phyloP scores from a whole-genome alignment of 495 filamentous ascomycete genomes.

The Aspergillus olivimuriae region DNA sequence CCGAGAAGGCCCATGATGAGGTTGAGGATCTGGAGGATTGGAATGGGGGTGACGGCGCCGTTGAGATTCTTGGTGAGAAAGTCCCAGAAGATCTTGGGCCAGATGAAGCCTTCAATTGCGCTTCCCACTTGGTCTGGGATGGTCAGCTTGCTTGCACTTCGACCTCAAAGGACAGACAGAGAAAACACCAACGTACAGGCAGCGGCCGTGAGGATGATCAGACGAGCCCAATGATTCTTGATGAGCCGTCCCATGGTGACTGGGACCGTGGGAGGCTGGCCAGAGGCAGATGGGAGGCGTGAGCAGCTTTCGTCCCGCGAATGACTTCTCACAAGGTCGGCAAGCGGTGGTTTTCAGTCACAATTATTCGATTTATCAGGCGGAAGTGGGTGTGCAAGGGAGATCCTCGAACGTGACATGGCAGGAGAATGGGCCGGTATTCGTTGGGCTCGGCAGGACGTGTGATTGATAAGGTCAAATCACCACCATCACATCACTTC shows the following conservation, averaged over 20 bases:
- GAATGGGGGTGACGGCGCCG: conserved; percentile 74
- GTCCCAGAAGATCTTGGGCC: conserved; percentile 99
- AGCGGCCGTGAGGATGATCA: conserved; percentile 82
- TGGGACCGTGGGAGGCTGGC: background rate
- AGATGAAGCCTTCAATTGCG: conserved; percentile 84
- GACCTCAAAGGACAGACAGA: background rate
- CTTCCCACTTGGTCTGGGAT: conserved; percentile 75
- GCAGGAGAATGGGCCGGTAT: conserved; percentile 4
- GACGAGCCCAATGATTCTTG: conserved; percentile 97
- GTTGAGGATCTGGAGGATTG: conserved; percentile 90
- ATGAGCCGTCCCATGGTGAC: conserved; percentile 87
- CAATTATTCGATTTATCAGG: conserved; percentile 6
- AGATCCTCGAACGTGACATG: conserved; percentile 10
- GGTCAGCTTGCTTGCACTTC: conserved; percentile 23
- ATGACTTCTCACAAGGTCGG: no score
- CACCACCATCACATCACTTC: background rate
- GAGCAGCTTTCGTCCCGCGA: conserved; percentile 26
- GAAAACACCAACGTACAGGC: conserved; percentile 54
- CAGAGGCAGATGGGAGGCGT: conserved; percentile 4
- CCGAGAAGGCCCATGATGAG: conserved; percentile 79
- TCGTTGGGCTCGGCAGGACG: background rate
- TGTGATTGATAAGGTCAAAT: background rate
- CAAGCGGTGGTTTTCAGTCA: background rate
- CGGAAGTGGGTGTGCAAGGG: conserved; percentile 2
- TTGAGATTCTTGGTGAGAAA: conserved; percentile 90